Evolutionary conservation across 495 filamentous ascomycete genomes (phyloP).

Genomic region (Halenospora varia): DNA sequence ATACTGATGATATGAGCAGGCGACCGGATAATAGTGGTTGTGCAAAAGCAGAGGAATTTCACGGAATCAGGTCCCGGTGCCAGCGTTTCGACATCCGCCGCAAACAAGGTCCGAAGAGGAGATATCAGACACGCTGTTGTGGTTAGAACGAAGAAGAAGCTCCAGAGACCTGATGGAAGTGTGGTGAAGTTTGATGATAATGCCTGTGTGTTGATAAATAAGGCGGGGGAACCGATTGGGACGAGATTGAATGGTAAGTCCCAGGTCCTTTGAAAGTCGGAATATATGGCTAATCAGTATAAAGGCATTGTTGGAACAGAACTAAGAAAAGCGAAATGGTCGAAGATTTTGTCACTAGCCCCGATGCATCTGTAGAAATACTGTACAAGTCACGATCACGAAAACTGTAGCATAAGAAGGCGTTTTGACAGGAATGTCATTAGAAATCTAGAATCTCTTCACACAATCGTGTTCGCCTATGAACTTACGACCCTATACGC

Average conservation of each 20-base stretch:
- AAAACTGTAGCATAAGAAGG: conserved; percentile 10
- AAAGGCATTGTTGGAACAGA: conserved; percentile 81
- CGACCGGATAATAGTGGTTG: conserved; percentile 94
- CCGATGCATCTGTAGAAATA: conserved; percentile 77
- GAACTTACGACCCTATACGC: conserved; percentile 3
- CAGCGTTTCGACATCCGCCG: conserved; percentile 53
- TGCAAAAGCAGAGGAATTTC: conserved; percentile 88
- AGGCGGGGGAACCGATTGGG: conserved; percentile 92
- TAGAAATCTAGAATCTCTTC: conserved; percentile 6
- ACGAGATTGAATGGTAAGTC: conserved; percentile 78
- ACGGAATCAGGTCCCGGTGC: conserved; percentile 55
- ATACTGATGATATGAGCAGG: no score
- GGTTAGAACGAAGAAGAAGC: conserved; percentile 83
- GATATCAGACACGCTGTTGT: conserved; percentile 97
- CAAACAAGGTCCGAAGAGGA: conserved; percentile 91
- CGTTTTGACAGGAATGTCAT: conserved; percentile 6
- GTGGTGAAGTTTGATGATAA: conserved; percentile 95
- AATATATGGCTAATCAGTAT: conserved; percentile 20
- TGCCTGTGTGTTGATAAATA: conserved; percentile 96
- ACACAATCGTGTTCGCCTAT: not conserved
- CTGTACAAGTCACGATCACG: conserved; percentile 14
- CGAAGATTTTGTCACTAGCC: conserved; percentile 94
- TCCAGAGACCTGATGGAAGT: conserved; percentile 81
- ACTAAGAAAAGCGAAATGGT: conserved; percentile 85
- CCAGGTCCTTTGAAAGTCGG: not conserved